Conservation (phyloP, 1,139 yeast species). For the Pichia sp. region DNA sequence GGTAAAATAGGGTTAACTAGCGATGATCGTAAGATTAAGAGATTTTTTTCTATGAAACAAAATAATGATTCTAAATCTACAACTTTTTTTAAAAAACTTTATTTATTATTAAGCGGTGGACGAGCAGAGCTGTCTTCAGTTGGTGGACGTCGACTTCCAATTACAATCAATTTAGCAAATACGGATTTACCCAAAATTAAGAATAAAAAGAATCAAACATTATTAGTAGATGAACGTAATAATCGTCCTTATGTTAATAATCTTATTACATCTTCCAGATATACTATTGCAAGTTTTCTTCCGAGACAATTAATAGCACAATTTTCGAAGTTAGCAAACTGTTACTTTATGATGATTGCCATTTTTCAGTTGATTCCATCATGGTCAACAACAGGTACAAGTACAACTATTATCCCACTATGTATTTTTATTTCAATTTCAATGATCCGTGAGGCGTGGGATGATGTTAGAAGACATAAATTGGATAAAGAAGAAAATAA, state of each 20-base stretch:
- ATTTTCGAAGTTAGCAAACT: slow-evolving; percentile 85
- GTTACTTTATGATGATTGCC: slow-evolving; percentile 80
- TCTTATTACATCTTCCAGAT: slow-evolving; percentile 78
- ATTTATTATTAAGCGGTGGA: slow-evolving; percentile 37
- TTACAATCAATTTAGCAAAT: slow-evolving; percentile 37
- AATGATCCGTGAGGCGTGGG: slow-evolving; percentile 87
- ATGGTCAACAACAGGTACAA: slow-evolving; percentile 98
- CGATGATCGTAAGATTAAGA: slow-evolving; percentile 6
- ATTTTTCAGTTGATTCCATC: slow-evolving; percentile 93
- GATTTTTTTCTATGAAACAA: too few species aligned
- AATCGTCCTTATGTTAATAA: slow-evolving; percentile 61
- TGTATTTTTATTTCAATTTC: slow-evolving; percentile 85
- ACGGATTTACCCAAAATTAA: slow-evolving; percentile 20
- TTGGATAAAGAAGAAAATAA: slow-evolving; percentile 84
- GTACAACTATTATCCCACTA: slow-evolving; percentile 87
- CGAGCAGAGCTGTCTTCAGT: slow-evolving; percentile 46
- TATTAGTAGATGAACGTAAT: slow-evolving; percentile 60
- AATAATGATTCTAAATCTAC: too few species aligned
- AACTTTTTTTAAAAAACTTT: slow-evolving; percentile 9
- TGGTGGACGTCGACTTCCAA: slow-evolving; percentile 73
- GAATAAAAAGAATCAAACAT: slow-evolving; percentile 20
- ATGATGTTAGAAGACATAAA: slow-evolving; percentile 82
- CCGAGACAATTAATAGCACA: slow-evolving; percentile 89
- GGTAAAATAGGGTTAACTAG: slow-evolving; percentile 4
- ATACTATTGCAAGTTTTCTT: slow-evolving; percentile 70